Base-by-base conservation (phyloP, 2,329 filamentous ascomycete genomes). In the Aureobasidium sp. region DNA sequence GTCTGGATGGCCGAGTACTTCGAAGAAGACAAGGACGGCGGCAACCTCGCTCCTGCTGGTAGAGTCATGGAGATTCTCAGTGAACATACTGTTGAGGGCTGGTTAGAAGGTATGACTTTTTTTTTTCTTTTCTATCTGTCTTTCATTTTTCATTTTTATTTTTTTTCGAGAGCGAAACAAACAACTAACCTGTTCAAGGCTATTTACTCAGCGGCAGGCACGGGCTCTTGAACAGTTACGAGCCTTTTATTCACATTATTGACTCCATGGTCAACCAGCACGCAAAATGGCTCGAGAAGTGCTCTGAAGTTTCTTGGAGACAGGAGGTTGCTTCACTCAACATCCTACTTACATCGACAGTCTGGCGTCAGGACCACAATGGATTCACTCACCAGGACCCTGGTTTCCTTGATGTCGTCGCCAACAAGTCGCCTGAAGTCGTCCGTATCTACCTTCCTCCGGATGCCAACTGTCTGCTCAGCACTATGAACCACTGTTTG, bases 191-290 rank as follows among this genome's bases (percentile, higher is more conserved):
- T n/a, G n/a, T n/a, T n/a, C n/a, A n/a, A n/a, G n/a, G n/a, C n/a
- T n/a, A n/a, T n/a, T n/a, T n/a, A n/a, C n/a, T n/a, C n/a, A n/a
- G n/a, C n/a, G n/a, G n/a, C n/a, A n/a, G n/a, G n/a, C n/a, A n/a
- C n/a, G n/a, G n/a, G n/a, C n/a, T n/a, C n/a, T n/a, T 92, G 63
- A 91, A 91, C 80, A 88, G 85, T 70, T 92, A 92, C 75, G 89
- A 92, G 73, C 87, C 88, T 0, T 92, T 92, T 70, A 89, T 91
- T 63, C 88, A 91, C 70, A 84, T 92, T 68, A 90, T 92, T 68
- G 88, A 91, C 73, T 90, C 86, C 1, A 92, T 92, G 88, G 88
- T 92, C 63, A 91, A 90, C 72, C 88, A 90, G 76, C 88, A 92
- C 75, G 90, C 87, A 78, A 92, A 92, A 73, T 91, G 88, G 88